Conservation (phyloP, 2,329 filamentous ascomycete genomes). For the Dendrostoma leiphaemia region DNA sequence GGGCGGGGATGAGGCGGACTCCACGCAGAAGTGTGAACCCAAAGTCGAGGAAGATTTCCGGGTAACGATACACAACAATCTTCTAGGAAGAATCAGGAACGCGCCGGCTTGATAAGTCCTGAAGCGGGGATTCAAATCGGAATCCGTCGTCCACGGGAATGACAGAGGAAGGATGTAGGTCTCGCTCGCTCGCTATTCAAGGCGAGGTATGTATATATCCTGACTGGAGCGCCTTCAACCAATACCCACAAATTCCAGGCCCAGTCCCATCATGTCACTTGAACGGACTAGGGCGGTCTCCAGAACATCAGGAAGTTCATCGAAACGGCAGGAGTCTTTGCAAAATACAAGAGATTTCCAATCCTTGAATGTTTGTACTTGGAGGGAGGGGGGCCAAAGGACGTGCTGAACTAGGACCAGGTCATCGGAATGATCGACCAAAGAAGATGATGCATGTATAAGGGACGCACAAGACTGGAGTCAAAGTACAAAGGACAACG, state of each 20-base stretch:
- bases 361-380: no score
- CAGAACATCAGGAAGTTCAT: neutral
- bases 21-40: neutral
- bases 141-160: no score
- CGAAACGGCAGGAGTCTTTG: neutral
- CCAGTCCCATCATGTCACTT: neutral
- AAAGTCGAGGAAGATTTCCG: neutral
- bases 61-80: conserved; percentile 3
- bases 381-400: neutral
- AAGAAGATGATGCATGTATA: conserved; percentile 8
- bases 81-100: neutral
- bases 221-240: neutral
- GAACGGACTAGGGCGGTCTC: neutral
- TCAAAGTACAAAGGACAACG: neutral
- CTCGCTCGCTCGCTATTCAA: neutral
- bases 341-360: neutral
- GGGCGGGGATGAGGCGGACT: neutral
- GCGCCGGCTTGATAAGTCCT: neutral
- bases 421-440: conserved; percentile 11
- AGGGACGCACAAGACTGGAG: conserved; percentile 7
- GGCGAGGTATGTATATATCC: conserved; percentile 2
- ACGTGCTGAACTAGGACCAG: conserved; percentile 12
- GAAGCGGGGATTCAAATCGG: neutral
- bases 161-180: neutral
- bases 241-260: neutral